A percentile compares a stretch with the other conserved stretches of the same genome.
Conservation (phyloP, 441 rosid genomes). For the Populus hybrid region DNA sequence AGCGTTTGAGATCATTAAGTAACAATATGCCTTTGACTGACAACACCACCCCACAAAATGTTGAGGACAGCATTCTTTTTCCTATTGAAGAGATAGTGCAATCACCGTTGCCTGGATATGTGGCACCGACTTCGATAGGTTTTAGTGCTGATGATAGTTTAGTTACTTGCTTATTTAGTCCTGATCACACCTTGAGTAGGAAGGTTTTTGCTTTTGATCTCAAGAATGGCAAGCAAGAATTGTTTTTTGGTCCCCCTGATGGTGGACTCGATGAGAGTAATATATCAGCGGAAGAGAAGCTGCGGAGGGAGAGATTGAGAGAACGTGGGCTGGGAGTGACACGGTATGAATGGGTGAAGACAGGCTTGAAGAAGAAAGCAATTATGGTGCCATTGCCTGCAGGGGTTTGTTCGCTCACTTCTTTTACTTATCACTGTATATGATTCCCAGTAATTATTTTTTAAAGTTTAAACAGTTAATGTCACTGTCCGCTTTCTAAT, state of each 20-base stretch:
- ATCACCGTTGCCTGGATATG: constrained; percentile 86
- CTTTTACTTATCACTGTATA: not conserved
- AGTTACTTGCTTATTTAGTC: constrained; percentile 66
- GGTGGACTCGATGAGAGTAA: constrained; percentile 94
- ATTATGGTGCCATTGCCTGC: constrained; percentile 90
- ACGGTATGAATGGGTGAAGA: constrained; percentile 87
- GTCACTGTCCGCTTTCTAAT: not conserved
- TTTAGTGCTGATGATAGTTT: constrained; percentile 84
- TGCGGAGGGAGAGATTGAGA: constrained; percentile 88
- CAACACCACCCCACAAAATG: constrained; percentile 30
- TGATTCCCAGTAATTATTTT: not conserved
- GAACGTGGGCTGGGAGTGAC: constrained; percentile 98
- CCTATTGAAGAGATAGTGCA: constrained; percentile 81
- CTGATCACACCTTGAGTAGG: constrained; percentile 65
- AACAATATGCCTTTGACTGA: constrained; percentile 64
- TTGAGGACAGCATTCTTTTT: constrained; percentile 43
- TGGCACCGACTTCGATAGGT: constrained; percentile 65
- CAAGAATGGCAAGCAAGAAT: constrained; percentile 46
- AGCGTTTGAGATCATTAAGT: constrained; percentile 41
- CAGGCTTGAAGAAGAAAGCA: constrained; percentile 55
- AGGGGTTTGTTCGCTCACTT: constrained; percentile 60
- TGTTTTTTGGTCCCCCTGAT: constrained; percentile 75
- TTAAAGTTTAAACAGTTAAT: not conserved
- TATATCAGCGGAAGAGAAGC: constrained; percentile 79
- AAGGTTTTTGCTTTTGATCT: constrained; percentile 66